A percentile compares a stretch with the other conserved stretches of the same genome.
These are phyloP conservation scores for Petasospora rhodanensis DNA, from an alignment of 1,139 yeast species.

Conservation along the genomic window DNA sequence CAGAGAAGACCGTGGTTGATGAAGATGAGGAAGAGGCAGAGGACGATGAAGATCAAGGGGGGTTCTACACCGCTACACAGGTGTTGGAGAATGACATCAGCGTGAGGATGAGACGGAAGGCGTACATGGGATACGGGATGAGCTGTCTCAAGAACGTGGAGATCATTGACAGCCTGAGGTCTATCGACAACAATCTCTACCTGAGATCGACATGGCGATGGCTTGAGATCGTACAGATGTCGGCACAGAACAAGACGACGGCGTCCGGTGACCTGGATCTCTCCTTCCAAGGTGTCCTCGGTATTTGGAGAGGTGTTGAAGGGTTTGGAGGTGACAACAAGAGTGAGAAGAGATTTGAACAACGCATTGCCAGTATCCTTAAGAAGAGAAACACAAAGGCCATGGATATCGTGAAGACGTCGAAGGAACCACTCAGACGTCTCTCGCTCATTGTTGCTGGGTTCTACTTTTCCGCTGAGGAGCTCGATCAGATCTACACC, in stretches of 20 bases:
- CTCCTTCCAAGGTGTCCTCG: conserved; percentile 83
- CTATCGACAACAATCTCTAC: conserved; percentile 53
- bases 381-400: conserved; percentile 20
- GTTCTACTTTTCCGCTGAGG: conserved; percentile 80
- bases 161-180: conserved; percentile 49
- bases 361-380: conserved; percentile 19
- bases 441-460: conserved; percentile 84
- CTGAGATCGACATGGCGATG: conserved; percentile 86
- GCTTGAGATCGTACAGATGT: conserved; percentile 67
- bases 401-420: conserved; percentile 35
- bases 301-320: conserved; percentile 81
- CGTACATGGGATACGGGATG: conserved; percentile 67
- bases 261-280: conserved; percentile 63
- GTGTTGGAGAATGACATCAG: conserved; percentile 56
- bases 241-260: conserved; percentile 69
- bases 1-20: conserved; percentile 13
- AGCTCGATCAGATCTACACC: conserved; percentile 65
- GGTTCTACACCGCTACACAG: conserved; percentile 30
- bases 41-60: conserved; percentile 21
- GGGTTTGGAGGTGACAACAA: conserved; percentile 54
- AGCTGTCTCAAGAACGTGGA: conserved; percentile 63
- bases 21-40: conserved; percentile 15
- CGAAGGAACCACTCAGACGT: conserved; percentile 59
- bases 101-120: conserved; percentile 63
- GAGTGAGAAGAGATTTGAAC: too few relatives aligned